Evolutionary conservation across 139 green algal genomes (phyloP).

Genomic region (Coelastrella sp.): DNA sequence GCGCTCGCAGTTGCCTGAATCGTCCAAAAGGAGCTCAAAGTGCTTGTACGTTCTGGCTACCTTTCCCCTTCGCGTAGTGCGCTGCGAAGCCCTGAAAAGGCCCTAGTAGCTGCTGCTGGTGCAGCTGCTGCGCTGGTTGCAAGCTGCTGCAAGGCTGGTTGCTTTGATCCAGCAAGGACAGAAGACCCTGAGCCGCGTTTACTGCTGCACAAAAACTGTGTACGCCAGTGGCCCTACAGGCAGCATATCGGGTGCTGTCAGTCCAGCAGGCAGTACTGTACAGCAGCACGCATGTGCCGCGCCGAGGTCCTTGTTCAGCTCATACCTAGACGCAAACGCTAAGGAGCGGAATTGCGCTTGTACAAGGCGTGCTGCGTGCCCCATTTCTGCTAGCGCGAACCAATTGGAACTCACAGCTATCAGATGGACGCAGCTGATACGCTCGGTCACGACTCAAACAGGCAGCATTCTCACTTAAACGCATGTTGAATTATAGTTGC

Average conservation of each 20-base stretch:
- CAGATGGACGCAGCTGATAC: too few species aligned
- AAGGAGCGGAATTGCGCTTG: background rate
- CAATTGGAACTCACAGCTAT: too few species aligned
- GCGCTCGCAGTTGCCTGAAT: background rate
- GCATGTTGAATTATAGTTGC: too few species aligned
- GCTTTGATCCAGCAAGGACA: background rate
- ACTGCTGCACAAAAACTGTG: background rate
- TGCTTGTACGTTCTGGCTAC: background rate
- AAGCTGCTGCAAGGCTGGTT: background rate
- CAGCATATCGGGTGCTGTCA: background rate
- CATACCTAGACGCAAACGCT: background rate
- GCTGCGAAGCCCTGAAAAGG: conserved; percentile 39
- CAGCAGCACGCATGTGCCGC: background rate
- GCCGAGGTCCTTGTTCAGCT: background rate
- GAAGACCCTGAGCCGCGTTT: background rate
- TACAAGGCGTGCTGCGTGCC: background rate
- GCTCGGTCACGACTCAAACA: too few species aligned
- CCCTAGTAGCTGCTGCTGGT: background rate
- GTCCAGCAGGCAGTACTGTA: background rate
- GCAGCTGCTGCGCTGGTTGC: background rate
- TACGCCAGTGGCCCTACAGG: background rate
- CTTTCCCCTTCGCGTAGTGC: conserved; percentile 41
- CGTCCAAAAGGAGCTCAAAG: background rate
- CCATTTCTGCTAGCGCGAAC: background rate
- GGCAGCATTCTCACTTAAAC: too few species aligned